Evolutionary conservation across 306 rosid genomes (phyloP).

Genomic region (Lathyrus sativus): DNA sequence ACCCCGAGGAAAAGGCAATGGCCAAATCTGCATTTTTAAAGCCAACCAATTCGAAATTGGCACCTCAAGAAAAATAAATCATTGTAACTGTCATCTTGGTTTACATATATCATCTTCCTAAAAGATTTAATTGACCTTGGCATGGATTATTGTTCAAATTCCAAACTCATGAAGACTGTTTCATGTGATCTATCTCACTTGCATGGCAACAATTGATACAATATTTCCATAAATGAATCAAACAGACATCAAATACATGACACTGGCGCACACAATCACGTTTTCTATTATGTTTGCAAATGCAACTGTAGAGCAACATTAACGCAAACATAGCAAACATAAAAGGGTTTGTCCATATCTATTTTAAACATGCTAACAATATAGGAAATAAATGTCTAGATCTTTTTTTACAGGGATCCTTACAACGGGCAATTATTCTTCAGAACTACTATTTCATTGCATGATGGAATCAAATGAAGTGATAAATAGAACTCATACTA

Average conservation of each 20-base stretch:
- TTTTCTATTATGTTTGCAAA: slow-evolving; percentile 42
- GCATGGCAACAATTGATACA: slow-evolving; percentile 55
- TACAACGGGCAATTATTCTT: background rate
- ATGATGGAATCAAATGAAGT: slow-evolving; percentile 22
- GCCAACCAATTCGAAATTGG: slow-evolving; percentile 99
- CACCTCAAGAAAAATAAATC: slow-evolving; percentile 94
- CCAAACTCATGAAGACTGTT: slow-evolving; percentile 65
- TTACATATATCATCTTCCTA: slow-evolving; percentile 84
- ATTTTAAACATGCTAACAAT: background rate
- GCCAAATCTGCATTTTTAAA: slow-evolving; percentile 99
- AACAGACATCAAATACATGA: slow-evolving; percentile 54
- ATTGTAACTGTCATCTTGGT: slow-evolving; percentile 98
- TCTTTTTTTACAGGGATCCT: background rate
- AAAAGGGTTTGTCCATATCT: slow-evolving; percentile 1
- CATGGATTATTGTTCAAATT: slow-evolving; percentile 84
- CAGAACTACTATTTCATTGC: background rate
- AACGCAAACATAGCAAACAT: slow-evolving; percentile 29
- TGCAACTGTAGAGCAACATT: slow-evolving; percentile 30
- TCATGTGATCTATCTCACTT: slow-evolving; percentile 59
- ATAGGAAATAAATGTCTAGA: background rate
- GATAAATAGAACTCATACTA: slow-evolving; percentile 16
- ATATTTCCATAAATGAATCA: slow-evolving; percentile 54
- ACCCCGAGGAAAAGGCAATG: slow-evolving; percentile 92
- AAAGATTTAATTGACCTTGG: slow-evolving; percentile 78
- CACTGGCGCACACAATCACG: slow-evolving; percentile 45